phyloP scores from a whole-genome alignment of 306 rosid genomes.

The Oxytropis ochrocephala region DNA sequence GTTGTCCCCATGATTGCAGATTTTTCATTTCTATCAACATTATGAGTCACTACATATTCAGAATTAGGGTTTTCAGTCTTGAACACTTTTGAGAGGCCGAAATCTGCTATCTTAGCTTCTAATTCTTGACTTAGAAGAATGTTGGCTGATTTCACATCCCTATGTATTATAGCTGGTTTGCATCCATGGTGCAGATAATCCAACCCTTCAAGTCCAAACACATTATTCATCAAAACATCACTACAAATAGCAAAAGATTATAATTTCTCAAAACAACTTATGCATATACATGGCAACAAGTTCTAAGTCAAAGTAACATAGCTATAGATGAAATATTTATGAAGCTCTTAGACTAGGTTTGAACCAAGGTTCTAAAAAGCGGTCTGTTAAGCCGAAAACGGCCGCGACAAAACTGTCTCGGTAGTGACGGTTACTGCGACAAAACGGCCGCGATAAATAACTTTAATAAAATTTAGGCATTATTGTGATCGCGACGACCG shows the following conservation, averaged over 20 bases:
- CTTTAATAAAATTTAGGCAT: no score
- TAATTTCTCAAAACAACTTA: background rate
- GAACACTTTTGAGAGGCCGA: slow-evolving; percentile 62
- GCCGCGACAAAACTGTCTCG: no score
- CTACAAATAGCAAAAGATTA: background rate
- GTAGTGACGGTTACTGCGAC: no score
- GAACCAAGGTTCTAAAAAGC: no score
- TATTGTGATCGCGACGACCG: no score
- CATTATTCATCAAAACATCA: slow-evolving; percentile 9
- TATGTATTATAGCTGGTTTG: slow-evolving; percentile 63
- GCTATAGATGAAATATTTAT: background rate
- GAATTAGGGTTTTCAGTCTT: slow-evolving; percentile 24
- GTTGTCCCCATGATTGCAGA: slow-evolving; percentile 54
- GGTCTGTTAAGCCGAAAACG: no score
- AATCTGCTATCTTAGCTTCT: slow-evolving; percentile 74
- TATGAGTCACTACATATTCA: slow-evolving; percentile 6
- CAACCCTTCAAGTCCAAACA: slow-evolving; percentile 36
- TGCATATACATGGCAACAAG: background rate
- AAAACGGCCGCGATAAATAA: no score
- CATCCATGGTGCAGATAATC: slow-evolving; percentile 75
- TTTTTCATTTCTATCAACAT: background rate
- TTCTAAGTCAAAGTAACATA: background rate
- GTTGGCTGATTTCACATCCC: slow-evolving; percentile 69
- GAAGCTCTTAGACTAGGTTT: no score
- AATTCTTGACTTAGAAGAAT: slow-evolving; percentile 55